Evolutionary conservation across 108 stramenopile genomes (phyloP), one percentile per base, ranked within the genome.

Genomic region (Nitzschia sp.): DNA sequence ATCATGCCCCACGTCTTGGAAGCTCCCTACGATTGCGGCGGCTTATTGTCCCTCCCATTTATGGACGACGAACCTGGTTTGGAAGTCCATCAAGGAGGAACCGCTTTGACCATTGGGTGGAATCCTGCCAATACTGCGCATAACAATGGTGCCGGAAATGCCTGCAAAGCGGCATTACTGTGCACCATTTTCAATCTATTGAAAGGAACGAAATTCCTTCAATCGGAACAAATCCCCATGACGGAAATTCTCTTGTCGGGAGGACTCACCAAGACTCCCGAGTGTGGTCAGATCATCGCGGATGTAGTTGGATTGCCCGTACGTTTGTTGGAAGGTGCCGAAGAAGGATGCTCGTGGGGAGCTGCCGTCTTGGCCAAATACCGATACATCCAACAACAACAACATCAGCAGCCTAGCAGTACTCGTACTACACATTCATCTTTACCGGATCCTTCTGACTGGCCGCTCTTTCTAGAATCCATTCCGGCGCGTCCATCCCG

Each of bases 31-130:
- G 77, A 82, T 72, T 82, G 81, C 53, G 81, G 81, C 13, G 81
- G 81, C 13, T 45, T 82, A 45, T 32, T 82, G 32, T 77, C 81
- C 34, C 53, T 82, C 34, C 81, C 81, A 2, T 82, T 82, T 72
- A 59, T 82, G 70, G 74, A 82, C 54, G 81, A 82, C 55, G 81
- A 82, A 53, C 77, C 81, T 13, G 77, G 81, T 1, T 46, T 78
- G 66, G 29, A 52, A 27, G 77, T 78, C 13, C 26, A 33, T 11
- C 38, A 34, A 25, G 77, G 77, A 13, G 73, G 77, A 11, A 74
- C 78, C 9, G 81, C 70, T 54, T 33, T 67, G 31, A 62, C 75
- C 29, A 57, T 81, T n/a, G 81, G 81, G 21, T 72, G 56, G 69
- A 78, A 82, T 63, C 29, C 32, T 1, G 21, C 34, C 44, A 77